phyloP scores from a whole-genome alignment of 164 flowering plant species.

The Macadamia tetraphylla region DNA sequence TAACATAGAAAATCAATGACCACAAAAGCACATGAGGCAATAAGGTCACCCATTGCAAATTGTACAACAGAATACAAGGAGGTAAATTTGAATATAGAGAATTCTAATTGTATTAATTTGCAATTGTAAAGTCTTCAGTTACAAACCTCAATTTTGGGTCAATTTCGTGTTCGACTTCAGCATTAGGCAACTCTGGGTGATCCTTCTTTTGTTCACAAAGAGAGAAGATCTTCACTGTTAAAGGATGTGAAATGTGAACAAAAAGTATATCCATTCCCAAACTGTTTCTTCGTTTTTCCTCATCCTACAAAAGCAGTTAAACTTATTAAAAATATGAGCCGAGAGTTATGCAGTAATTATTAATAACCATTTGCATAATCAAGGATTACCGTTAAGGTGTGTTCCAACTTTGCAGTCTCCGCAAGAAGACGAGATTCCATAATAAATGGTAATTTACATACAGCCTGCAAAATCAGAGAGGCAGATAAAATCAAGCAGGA shows the following conservation, averaged over 20 bases:
- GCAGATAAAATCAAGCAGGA: neutral
- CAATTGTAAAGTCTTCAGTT: neutral
- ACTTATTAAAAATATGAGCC: constrained; percentile 2
- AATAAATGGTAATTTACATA: constrained; percentile 50
- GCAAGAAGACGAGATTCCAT: constrained; percentile 49
- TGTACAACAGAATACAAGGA: no score
- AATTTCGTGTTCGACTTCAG: constrained; percentile 29
- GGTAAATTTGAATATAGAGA: no score
- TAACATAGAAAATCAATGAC: no score
- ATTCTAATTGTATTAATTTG: no score
- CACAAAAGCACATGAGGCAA: no score
- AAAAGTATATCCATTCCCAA: constrained; percentile 34
- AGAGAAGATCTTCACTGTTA: constrained; percentile 25
- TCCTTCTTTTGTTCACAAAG: constrained; percentile 21
- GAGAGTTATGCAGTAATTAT: neutral
- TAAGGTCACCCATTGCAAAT: no score
- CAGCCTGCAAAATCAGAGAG: constrained; percentile 29
- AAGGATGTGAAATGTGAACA: constrained; percentile 34
- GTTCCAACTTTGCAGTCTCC: constrained; percentile 44
- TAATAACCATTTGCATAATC: constrained; percentile 1
- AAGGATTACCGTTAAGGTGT: constrained; percentile 37
- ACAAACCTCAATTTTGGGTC: constrained; percentile 37
- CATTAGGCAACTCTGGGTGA: constrained; percentile 23
- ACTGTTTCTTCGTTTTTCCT: constrained; percentile 41
- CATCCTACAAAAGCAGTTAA: constrained; percentile 30